These are phyloP conservation scores for Hondaea fermentalgiana DNA, from an alignment of 108 stramenopile species.

Conservation along the genomic window DNA sequence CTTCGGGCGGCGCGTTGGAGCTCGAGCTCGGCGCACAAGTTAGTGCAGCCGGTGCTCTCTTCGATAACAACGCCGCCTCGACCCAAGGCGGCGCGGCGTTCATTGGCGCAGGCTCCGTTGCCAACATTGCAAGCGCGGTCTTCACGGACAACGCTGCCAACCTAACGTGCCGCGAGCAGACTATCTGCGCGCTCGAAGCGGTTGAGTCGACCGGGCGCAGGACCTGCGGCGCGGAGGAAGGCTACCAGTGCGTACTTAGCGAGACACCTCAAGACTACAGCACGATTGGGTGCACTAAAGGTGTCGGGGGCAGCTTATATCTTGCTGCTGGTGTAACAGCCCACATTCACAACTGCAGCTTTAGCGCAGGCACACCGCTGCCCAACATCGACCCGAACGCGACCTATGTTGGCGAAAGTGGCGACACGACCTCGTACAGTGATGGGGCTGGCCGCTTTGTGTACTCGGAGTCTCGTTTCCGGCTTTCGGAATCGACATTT, in stretches of 20 bases:
- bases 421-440: neutral
- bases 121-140: neutral
- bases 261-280: neutral
- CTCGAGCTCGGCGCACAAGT: neutral
- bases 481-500: neutral
- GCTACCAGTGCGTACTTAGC: neutral
- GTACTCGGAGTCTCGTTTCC: neutral
- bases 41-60: neutral
- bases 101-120: neutral
- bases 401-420: neutral
- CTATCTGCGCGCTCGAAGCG: neutral
- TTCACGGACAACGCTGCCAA: neutral
- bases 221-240: no score
- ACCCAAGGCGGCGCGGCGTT: neutral
- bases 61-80: neutral
- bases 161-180: neutral
- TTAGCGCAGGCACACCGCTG: neutral
- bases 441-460: neutral
- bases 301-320: neutral
- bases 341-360: neutral
- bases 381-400: neutral
- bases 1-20: neutral
- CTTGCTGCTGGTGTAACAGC: neutral
- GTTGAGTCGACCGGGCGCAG: neutral
- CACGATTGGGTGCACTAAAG: neutral